Base-by-base conservation (phyloP, 768 basidiomycete genomes). In the Suillus fuscotomentosus region DNA sequence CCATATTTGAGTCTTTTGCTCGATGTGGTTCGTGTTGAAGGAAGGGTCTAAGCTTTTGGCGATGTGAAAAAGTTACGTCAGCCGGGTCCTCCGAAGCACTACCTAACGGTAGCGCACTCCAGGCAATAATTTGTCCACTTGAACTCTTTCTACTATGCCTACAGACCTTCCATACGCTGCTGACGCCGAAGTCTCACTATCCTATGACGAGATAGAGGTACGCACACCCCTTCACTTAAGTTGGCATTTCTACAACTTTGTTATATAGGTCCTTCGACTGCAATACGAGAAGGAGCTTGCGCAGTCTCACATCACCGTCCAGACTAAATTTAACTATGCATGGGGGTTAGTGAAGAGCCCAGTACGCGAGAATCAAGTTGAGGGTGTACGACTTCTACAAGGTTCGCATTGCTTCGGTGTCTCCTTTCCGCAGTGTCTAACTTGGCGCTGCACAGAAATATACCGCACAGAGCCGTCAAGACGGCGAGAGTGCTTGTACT, bases 331-430 rank as follows among this genome's bases (percentile, higher is more conserved):
- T 82, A 99, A 99, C 80, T 96, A 91, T 77, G 87, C 94, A 47
- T 97, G 97, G 97, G 97, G 97, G 3, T 82, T 97, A 39, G 93
- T 99, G 60, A 99, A 99, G 82, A 94, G 92, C 70, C 92, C 91
- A 14, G 76, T 86, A 69, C 84, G 86, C 48, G 89, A 92, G 38
- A 85, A 97, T 70, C 95, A 99, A 72, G 92, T 91, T 0, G 92
- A 97, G 72, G 97, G 97, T 24, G 94, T 99, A 56, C 86, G 87
- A 67, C 73, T 99, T 53, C 80, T 99, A 62, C 95, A 97, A 86
- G 96, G 97, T 89, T 70, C 20, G 57, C 27, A 24, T 60, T 65
- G 78, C 70, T 47, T 54, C 24, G 20, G 11, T 17, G 24, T 47
- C 56, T 6, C 45, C 34, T 7, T 39, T 43, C 31, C 13, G 24